Conservation (phyloP, 2,329 filamentous ascomycete genomes). For the Ramularia collo-cygni region DNA sequence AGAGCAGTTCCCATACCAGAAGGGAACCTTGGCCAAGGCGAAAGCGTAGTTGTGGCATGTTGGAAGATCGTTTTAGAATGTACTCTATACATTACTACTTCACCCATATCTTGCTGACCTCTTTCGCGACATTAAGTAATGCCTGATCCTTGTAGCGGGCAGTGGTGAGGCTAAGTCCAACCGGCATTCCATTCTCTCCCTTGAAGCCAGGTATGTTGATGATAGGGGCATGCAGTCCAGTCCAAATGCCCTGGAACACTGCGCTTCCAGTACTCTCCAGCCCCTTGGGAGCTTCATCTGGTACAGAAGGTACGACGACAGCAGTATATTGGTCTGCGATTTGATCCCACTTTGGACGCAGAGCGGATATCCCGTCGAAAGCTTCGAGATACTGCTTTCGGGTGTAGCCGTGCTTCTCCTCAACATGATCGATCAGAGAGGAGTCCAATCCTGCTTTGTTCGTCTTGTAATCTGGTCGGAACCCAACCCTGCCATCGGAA, state of each 20-base stretch:
- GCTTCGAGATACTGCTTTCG: constrained; percentile 46
- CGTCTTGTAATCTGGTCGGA: constrained; percentile 48
- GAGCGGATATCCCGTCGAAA: constrained; percentile 48
- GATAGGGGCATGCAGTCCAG: constrained; percentile 52
- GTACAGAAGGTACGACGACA: constrained; percentile 51
- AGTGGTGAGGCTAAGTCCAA: constrained; percentile 50
- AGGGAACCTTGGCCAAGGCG: constrained; percentile 4
- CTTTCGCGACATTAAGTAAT: constrained; percentile 37
- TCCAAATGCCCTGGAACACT: constrained; percentile 30
- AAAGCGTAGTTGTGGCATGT: too few relatives aligned
- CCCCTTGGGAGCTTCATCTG: constrained; percentile 54
- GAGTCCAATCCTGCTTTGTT: constrained; percentile 43
- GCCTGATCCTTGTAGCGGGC: constrained; percentile 41
- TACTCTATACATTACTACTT: too few relatives aligned
- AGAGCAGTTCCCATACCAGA: constrained; percentile 43
- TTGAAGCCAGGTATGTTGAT: constrained; percentile 59
- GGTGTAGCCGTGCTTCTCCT: constrained; percentile 41
- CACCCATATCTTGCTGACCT: constrained; percentile 33
- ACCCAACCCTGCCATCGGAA: constrained; percentile 48
- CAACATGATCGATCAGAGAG: constrained; percentile 45
- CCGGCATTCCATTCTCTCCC: constrained; percentile 51
- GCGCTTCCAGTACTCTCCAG: constrained; percentile 49
- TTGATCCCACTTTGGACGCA: constrained; percentile 50
- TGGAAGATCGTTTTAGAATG: too few relatives aligned
- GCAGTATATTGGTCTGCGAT: constrained; percentile 48